phyloP scores from a whole-genome alignment of 2,329 filamentous ascomycete genomes.

The Fusarium secorum region DNA sequence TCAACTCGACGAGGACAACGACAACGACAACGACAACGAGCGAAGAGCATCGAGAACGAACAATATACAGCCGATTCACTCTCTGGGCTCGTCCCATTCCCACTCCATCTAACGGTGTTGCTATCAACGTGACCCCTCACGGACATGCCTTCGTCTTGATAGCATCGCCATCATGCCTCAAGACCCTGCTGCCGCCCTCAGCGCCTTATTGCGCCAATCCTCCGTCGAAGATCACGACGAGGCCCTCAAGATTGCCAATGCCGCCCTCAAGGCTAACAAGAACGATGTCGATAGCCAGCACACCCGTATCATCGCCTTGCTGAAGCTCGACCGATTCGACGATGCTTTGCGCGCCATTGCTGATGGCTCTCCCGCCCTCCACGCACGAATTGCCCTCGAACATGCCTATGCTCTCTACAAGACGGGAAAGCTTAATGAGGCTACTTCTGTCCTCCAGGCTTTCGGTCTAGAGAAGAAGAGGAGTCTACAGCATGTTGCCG shows the following conservation, averaged over 20 bases:
- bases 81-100: neutral
- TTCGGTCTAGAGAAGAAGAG: conserved; percentile 43
- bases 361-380: conserved; percentile 67
- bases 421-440: conserved; percentile 72
- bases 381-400: conserved; percentile 70
- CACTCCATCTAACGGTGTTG: neutral
- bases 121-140: conserved; percentile 1
- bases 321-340: conserved; percentile 83
- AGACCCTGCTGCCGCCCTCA: conserved; percentile 60
- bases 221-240: conserved; percentile 77
- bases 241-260: conserved; percentile 70
- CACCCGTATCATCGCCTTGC: conserved; percentile 75
- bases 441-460: conserved; percentile 57
- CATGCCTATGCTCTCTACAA: conserved; percentile 88
- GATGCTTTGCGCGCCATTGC: conserved; percentile 76
- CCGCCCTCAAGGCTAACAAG: conserved; percentile 68
- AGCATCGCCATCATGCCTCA: conserved; percentile 48
- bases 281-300: conserved; percentile 67
- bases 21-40: neutral
- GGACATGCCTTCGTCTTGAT: conserved; percentile 39
- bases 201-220: conserved; percentile 61
- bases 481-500: conserved; percentile 62
- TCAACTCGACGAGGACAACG: conserved; percentile 1
- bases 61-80: neutral
- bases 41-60: neutral